Evolutionary conservation across 345 rosid species (phyloP).

Genomic region (Eucalyptus regnans): DNA sequence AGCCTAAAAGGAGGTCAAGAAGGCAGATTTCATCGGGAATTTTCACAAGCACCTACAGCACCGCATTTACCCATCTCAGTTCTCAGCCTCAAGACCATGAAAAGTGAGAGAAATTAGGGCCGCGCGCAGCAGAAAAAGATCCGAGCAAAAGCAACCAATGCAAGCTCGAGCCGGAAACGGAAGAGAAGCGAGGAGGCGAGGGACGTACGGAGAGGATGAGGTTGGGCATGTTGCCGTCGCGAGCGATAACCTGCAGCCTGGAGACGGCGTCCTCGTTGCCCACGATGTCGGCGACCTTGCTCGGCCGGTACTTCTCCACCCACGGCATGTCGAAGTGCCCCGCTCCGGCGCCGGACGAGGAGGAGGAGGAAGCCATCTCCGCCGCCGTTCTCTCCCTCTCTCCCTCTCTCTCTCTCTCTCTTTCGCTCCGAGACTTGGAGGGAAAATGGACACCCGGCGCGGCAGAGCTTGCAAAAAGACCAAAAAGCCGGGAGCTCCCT

Average conservation of each 20-base stretch:
- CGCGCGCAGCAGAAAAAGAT: background rate
- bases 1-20: background rate
- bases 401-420: background rate
- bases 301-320: slow-evolving; percentile 96
- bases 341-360: slow-evolving; percentile 25
- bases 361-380: slow-evolving; percentile 42
- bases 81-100: background rate
- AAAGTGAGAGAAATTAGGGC: background rate
- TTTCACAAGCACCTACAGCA: background rate
- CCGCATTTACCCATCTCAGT: background rate
- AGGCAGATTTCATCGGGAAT: background rate
- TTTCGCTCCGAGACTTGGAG: background rate
- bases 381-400: background rate
- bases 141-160: background rate
- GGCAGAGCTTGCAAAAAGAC: background rate
- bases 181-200: background rate
- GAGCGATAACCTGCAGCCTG: slow-evolving; percentile 88
- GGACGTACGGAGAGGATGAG: slow-evolving; percentile 58
- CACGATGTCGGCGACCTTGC: slow-evolving; percentile 65
- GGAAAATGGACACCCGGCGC: background rate
- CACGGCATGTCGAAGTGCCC: slow-evolving; percentile 71
- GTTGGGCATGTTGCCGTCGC: slow-evolving; percentile 97
- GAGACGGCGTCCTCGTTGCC: slow-evolving; percentile 91
- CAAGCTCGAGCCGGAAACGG: background rate
- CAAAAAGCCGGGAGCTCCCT: background rate